A percentile compares a stretch with the other conserved stretches of the same genome.
These are phyloP conservation scores for Zea luxurians DNA, from an alignment of 176 grass and related monocot species.

Conservation along the genomic window DNA sequence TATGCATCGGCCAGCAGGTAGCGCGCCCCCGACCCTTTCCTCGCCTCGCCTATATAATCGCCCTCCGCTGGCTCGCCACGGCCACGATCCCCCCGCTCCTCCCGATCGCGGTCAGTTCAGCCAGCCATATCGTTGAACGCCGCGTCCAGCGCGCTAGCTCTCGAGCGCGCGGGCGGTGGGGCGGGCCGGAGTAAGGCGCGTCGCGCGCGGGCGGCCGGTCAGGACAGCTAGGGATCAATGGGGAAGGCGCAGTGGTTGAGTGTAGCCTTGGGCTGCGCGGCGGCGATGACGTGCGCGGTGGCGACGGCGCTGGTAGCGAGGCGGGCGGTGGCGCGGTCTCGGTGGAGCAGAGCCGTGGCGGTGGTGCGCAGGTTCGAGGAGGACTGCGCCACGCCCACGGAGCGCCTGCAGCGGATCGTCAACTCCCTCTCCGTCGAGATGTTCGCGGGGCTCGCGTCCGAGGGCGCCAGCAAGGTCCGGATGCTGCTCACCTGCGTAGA, in stretches of 20 bases:
- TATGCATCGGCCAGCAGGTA: background rate
- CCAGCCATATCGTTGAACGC: background rate
- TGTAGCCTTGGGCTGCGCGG: conserved; percentile 46
- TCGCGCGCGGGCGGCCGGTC: background rate
- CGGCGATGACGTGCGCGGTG: conserved; percentile 47
- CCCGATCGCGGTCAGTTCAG: conserved; percentile 7
- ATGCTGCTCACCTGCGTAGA: conserved; percentile 79
- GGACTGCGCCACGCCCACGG: conserved; percentile 57
- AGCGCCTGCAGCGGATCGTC: conserved; percentile 53
- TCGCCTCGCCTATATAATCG: conserved; percentile 28
- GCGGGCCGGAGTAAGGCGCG: background rate
- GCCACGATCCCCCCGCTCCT: background rate
- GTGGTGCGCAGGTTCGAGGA: conserved; percentile 55
- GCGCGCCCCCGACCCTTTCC: conserved; percentile 5
- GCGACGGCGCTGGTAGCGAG: conserved; percentile 41
- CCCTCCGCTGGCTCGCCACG: conserved; percentile 9
- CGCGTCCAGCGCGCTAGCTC: background rate
- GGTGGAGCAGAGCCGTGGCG: conserved; percentile 50
- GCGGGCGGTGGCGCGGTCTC: conserved; percentile 37
- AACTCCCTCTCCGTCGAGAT: conserved; percentile 74
- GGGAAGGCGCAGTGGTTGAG: conserved; percentile 40
- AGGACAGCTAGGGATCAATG: background rate
- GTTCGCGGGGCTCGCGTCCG: conserved; percentile 63
- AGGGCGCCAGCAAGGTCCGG: conserved; percentile 69
- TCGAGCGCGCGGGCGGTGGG: background rate